These are phyloP conservation scores for Periconia sp. DNA, from an alignment of 2,329 filamentous ascomycete genomes.

Conservation along the genomic window DNA sequence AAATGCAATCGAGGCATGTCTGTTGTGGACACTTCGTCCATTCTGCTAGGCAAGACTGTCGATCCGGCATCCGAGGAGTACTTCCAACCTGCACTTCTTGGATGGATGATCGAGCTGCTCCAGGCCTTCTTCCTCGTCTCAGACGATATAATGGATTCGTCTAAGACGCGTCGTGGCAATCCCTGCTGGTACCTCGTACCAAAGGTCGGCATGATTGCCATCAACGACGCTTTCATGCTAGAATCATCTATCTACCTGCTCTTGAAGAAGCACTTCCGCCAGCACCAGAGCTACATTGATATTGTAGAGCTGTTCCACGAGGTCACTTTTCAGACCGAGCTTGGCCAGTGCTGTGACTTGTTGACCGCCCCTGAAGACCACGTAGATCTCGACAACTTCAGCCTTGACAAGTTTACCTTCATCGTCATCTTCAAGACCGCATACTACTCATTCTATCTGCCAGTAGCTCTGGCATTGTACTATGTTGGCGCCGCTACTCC, in stretches of 20 bases:
- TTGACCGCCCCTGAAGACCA: conserved; percentile 94
- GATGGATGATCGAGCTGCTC: conserved; percentile 97
- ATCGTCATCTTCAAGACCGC: conserved; percentile 99
- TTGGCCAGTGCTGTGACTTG: conserved; percentile 92
- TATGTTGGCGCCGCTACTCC: conserved; percentile 84
- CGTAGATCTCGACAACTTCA: conserved; percentile 94
- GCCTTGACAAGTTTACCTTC: conserved; percentile 92
- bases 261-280: conserved; percentile 91
- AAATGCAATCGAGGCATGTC: conserved; percentile 99
- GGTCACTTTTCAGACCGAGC: conserved; percentile 88
- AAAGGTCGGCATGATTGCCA: conserved; percentile 91
- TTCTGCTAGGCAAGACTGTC: conserved; percentile 76
- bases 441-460: conserved; percentile 99
- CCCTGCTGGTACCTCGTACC: conserved; percentile 96
- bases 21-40: conserved; percentile 85
- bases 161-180: conserved; percentile 90
- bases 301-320: conserved; percentile 97
- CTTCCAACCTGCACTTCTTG: conserved; percentile 84
- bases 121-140: conserved; percentile 99
- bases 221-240: conserved; percentile 98
- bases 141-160: conserved; percentile 98
- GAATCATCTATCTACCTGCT: conserved; percentile 89
- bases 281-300: conserved; percentile 86
- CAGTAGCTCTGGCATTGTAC: conserved; percentile 87
- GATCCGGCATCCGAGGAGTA: conserved; percentile 74